Percentiles rank a stretch among this genome's conserved stretches.
phyloP scores from a whole-genome alignment of 2,329 filamentous ascomycete genomes.

The Penicillium sp. region DNA sequence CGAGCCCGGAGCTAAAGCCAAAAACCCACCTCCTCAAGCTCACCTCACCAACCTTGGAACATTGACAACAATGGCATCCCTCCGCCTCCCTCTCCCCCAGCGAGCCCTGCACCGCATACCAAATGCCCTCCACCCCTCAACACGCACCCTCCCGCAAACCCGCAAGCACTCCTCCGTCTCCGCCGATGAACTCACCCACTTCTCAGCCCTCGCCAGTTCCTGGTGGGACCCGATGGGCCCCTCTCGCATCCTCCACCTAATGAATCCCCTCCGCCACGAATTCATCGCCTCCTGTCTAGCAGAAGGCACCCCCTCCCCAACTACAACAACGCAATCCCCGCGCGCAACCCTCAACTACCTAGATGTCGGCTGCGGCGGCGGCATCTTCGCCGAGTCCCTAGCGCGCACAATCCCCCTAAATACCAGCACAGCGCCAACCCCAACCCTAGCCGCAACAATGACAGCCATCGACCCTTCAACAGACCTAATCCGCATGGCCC shows the following conservation, averaged over 20 bases:
- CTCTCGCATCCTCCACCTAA: slow-evolving; percentile 87
- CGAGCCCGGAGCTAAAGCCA: neutral
- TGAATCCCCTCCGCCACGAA: slow-evolving; percentile 94
- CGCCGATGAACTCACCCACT: slow-evolving; percentile 84
- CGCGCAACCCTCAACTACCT: slow-evolving; percentile 58
- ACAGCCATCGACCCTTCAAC: slow-evolving; percentile 47
- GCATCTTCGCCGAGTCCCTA: slow-evolving; percentile 80
- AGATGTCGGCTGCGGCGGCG: slow-evolving; percentile 91
- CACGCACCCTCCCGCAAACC: neutral
- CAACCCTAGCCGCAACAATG: slow-evolving; percentile 41
- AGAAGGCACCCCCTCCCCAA: slow-evolving; percentile 48
- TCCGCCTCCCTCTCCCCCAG: slow-evolving; percentile 8
- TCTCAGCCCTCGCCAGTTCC: slow-evolving; percentile 83
- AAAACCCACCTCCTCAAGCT: neutral
- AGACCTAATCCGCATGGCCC: slow-evolving; percentile 58
- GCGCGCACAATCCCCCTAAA: slow-evolving; percentile 41
- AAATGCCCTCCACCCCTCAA: neutral
- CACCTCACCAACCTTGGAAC: neutral
- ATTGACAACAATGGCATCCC: slow-evolving; percentile 12
- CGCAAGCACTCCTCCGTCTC: slow-evolving; percentile 65
- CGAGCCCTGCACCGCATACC: slow-evolving; percentile 10
- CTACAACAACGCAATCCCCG: slow-evolving; percentile 20
- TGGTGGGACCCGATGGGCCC: slow-evolving; percentile 98
- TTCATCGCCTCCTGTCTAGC: slow-evolving; percentile 75
- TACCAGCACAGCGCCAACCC: slow-evolving; percentile 21